Evolutionary conservation across 2,329 filamentous ascomycete species (phyloP), one percentile per base, ranked within the genome.

Genomic region (Aspergillus fijiensis): DNA sequence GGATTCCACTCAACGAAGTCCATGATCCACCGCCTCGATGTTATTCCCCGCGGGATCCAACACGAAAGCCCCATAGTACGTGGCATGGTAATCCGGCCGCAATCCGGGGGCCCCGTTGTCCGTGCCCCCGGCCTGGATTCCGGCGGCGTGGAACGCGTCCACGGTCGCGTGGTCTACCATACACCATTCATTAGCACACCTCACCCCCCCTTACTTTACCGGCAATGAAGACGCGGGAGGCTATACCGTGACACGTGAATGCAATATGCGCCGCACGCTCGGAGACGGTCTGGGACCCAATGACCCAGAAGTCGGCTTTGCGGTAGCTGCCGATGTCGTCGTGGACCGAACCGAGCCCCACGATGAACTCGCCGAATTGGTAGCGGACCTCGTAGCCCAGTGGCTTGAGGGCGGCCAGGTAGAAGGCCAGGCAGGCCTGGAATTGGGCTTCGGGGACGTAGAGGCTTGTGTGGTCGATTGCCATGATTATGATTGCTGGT

Each of bases 31-130:
- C 5, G 23, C 52, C 23, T 55, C 39, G 19, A 55, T 5, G 9
- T 55, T 49, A 49, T 55, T 55, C 9, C 52, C 52, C 23, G 45
- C 39, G 4, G 52, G 52, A 48, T 55, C 52, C 21, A 55, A 19
- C 23, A 55, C 52, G 29, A 55, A 55, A 5, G 52, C 39, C 5
- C 23, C 42, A 21, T 55, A 55, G 19, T 47, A 31, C 10, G 23
- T 31, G 14, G 23, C 19, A 21, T 55, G 35, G 23, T 55, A 55
- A 21, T 27, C 7, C 14, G 52, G 25, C 27, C 27, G 52, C 10
- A 55, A 19, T 14, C 35, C 52, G 2, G 52, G 52, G 23, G 21
- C 16, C 4, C 52, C 52, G 21, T 49, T 55, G 19, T 55, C 52
- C 23, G 27, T 29, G 2, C 52, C 52, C 23, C 52, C 52, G 14